phyloP scores from a whole-genome alignment of 2,329 filamentous ascomycete species.

The Epichloe uncinata region DNA sequence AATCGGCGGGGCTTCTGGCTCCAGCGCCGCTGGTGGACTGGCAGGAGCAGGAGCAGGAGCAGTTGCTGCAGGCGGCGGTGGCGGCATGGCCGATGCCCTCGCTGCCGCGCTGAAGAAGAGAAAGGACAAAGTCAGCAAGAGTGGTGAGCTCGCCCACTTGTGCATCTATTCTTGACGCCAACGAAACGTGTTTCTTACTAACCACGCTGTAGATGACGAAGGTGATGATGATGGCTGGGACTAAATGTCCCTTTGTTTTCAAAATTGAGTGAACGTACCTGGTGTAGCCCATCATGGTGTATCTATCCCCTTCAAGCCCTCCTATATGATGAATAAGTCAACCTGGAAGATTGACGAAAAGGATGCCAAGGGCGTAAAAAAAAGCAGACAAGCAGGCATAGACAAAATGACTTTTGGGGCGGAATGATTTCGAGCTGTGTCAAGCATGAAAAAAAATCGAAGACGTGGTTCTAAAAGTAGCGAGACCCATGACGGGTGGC shows the following conservation, averaged over 20 bases:
- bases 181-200: background rate
- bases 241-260: constrained; percentile 16
- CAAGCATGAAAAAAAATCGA: constrained; percentile 5
- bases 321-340: background rate
- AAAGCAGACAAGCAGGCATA: background rate
- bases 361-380: background rate
- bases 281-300: background rate
- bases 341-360: background rate
- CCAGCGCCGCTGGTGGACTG: constrained; percentile 38
- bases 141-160: constrained; percentile 53
- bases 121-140: constrained; percentile 89
- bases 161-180: background rate
- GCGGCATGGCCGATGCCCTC: constrained; percentile 69
- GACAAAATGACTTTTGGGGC: background rate
- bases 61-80: constrained; percentile 35
- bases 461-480: too few relatives aligned
- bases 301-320: background rate
- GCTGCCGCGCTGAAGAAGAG: constrained; percentile 66
- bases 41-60: constrained; percentile 25
- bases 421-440: background rate
- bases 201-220: constrained; percentile 51
- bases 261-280: background rate
- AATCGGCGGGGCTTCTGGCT: constrained; percentile 39
- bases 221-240: constrained; percentile 62
- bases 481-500: background rate